These are phyloP conservation scores for Coniochaeta ligniaria DNA, from an alignment of 2,329 filamentous ascomycete species.

Conservation along the genomic window DNA sequence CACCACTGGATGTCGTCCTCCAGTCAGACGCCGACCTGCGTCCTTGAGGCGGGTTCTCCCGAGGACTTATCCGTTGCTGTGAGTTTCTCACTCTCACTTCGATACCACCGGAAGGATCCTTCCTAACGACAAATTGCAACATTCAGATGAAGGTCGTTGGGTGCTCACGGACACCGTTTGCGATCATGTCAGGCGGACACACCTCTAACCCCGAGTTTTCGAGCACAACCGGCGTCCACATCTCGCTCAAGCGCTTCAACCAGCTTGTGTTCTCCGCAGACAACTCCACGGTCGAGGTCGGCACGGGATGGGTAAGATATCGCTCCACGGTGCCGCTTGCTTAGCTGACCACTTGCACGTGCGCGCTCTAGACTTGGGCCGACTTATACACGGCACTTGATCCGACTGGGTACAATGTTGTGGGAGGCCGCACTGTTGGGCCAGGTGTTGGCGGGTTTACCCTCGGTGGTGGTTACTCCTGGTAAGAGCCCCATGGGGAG, in stretches of 20 bases:
- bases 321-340: background rate
- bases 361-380: conserved; percentile 9
- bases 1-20: background rate
- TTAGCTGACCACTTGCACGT: background rate
- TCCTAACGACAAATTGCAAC: background rate
- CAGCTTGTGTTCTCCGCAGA: conserved; percentile 13
- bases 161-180: conserved; percentile 13
- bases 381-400: conserved; percentile 15
- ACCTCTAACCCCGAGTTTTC: conserved; percentile 18
- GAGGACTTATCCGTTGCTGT: background rate
- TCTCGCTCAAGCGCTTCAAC: conserved; percentile 13
- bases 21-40: background rate
- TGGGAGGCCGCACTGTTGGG: conserved; percentile 16
- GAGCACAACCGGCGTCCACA: conserved; percentile 17
- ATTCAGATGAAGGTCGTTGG: conserved; percentile 14
- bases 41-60: background rate
- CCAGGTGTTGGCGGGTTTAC: conserved; percentile 18
- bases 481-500: conserved; percentile 6
- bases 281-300: conserved; percentile 12
- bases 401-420: conserved; percentile 14
- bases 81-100: background rate
- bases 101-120: background rate
- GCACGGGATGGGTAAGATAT: conserved; percentile 12
- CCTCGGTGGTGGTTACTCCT: conserved; percentile 18
- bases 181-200: conserved; percentile 17